These are phyloP conservation scores for Acacia acuminata DNA, from an alignment of 306 rosid species.

Conservation along the genomic window DNA sequence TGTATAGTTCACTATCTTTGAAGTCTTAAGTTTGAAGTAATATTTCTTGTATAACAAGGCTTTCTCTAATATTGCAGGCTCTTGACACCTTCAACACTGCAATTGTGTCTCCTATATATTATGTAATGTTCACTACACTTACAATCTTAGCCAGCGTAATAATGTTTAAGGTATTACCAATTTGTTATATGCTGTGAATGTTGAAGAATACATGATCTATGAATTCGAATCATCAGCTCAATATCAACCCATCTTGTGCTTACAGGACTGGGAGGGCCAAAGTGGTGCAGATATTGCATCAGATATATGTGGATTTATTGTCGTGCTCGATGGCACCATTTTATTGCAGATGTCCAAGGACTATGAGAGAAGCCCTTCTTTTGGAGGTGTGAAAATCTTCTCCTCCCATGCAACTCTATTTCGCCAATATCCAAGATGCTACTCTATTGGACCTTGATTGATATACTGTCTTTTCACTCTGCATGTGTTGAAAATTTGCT, in stretches of 20 bases:
- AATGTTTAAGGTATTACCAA: constrained; percentile 78
- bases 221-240: constrained; percentile 14
- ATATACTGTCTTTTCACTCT: constrained; percentile 8
- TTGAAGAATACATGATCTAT: constrained; percentile 1
- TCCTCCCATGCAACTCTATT: neutral
- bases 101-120: constrained; percentile 83
- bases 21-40: neutral
- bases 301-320: constrained; percentile 85
- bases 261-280: constrained; percentile 87
- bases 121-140: constrained; percentile 82
- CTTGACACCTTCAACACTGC: constrained; percentile 95
- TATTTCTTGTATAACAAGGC: constrained; percentile 23
- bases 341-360: constrained; percentile 73
- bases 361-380: constrained; percentile 69
- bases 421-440: constrained; percentile 1
- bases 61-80: constrained; percentile 60
- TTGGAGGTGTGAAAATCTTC: constrained; percentile 56
- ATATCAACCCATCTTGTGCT: constrained; percentile 29
- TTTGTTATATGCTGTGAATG: constrained; percentile 6
- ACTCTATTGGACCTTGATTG: constrained; percentile 9
- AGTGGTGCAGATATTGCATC: constrained; percentile 60
- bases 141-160: constrained; percentile 84
- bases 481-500: constrained; percentile 31
- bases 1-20: neutral
- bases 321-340: constrained; percentile 77